A percentile compares a stretch with the other conserved stretches of the same genome.
These are phyloP conservation scores for Lepidium didymum DNA, from an alignment of 345 rosid genomes.

Conservation along the genomic window DNA sequence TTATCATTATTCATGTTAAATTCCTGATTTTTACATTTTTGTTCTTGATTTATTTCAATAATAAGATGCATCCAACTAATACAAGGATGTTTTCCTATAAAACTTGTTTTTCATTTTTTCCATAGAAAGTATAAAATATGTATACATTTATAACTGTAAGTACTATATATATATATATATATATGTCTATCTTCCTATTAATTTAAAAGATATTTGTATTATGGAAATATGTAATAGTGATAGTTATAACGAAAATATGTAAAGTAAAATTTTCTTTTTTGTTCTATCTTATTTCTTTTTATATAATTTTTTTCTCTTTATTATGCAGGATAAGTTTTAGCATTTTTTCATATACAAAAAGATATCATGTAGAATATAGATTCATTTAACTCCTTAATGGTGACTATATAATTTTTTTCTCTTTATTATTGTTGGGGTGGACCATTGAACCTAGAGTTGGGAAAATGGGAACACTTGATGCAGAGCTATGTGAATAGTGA, in stretches of 20 bases:
- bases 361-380: not conserved
- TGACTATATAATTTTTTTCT: too few relatives aligned
- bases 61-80: not conserved
- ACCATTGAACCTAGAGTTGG: slow-evolving; percentile 36
- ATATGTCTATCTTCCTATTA: not conserved
- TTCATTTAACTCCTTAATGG: not conserved
- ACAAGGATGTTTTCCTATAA: not conserved
- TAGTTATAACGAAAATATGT: too few relatives aligned
- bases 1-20: not conserved
- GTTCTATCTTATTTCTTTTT: not conserved
- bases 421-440: too few relatives aligned
- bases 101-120: not conserved
- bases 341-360: not conserved
- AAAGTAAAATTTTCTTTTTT: not conserved
- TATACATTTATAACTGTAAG: not conserved
- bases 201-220: not conserved
- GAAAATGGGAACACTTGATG: slow-evolving; percentile 28
- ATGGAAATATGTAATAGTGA: not conserved
- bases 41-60: slow-evolving; percentile 13
- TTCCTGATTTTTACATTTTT: not conserved
- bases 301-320: not conserved
- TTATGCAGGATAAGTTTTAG: not conserved
- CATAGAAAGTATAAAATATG: not conserved
- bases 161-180: not conserved
- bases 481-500: slow-evolving; percentile 38